Conservation (phyloP, 2,329 filamentous ascomycete genomes). For the Ophiocordyceps camponoti-saundersi region DNA sequence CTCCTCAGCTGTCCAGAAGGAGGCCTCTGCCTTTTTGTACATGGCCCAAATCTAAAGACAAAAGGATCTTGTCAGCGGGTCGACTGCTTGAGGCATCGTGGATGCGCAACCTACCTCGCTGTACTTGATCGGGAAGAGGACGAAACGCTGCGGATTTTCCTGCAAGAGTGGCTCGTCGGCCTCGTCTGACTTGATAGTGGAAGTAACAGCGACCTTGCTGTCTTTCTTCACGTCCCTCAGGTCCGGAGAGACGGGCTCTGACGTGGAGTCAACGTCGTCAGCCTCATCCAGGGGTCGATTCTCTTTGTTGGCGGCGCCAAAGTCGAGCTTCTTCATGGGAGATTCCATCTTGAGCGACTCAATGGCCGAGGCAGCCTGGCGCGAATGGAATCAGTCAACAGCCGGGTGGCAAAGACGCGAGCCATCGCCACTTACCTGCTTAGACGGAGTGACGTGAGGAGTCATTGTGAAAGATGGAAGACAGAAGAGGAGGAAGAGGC, state of each 20-base stretch:
- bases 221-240: slow-evolving; percentile 22
- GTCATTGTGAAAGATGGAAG: slow-evolving; percentile 41
- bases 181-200: slow-evolving; percentile 50
- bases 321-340: slow-evolving; percentile 77
- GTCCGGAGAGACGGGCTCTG: slow-evolving; percentile 46
- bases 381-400: slow-evolving; percentile 13
- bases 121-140: slow-evolving; percentile 98
- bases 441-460: slow-evolving; percentile 47
- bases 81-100: slow-evolving; percentile 51
- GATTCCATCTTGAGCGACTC: slow-evolving; percentile 87
- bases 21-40: slow-evolving; percentile 99
- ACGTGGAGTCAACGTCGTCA: slow-evolving; percentile 32
- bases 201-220: slow-evolving; percentile 21
- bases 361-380: slow-evolving; percentile 70
- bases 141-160: slow-evolving; percentile 92
- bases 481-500: slow-evolving; percentile 6
- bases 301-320: slow-evolving; percentile 62
- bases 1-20: slow-evolving; percentile 99
- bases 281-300: slow-evolving; percentile 43
- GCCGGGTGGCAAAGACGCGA: not conserved
- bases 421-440: slow-evolving; percentile 29
- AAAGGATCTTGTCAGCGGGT: not conserved
- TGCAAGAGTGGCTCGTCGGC: slow-evolving; percentile 78
- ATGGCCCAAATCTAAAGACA: slow-evolving; percentile 84
- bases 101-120: slow-evolving; percentile 67